Conservation (phyloP, 1,139 yeast genomes). For the Lodderomyces parapsilosis region DNA sequence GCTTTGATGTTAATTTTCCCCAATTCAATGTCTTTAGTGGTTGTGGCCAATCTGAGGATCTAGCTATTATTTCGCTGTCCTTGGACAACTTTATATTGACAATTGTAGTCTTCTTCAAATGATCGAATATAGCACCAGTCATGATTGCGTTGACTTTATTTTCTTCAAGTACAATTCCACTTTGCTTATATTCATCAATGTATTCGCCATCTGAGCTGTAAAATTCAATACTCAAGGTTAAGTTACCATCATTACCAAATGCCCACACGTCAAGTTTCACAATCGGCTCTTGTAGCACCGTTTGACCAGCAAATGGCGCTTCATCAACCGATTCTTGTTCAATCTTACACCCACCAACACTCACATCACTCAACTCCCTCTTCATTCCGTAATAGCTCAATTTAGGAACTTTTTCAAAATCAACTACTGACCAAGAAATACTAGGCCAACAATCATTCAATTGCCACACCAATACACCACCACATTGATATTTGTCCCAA, state of each 20-base stretch:
- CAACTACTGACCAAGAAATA: conserved; percentile 47
- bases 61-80: conserved; percentile 22
- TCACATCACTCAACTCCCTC: conserved; percentile 37
- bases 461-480: conserved; percentile 52
- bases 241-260: conserved; percentile 20
- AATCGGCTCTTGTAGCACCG: neutral
- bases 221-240: conserved; percentile 25
- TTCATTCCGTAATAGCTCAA: conserved; percentile 45
- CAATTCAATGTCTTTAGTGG: conserved; percentile 46
- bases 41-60: conserved; percentile 53
- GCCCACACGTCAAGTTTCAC: conserved; percentile 41
- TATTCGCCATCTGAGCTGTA: conserved; percentile 19
- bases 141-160: conserved; percentile 14
- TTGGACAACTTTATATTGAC: conserved; percentile 19
- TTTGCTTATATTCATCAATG: neutral
- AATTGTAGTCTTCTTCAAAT: conserved; percentile 22
- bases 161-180: conserved; percentile 25
- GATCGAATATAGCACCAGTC: conserved; percentile 15
- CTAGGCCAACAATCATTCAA: conserved; percentile 54
- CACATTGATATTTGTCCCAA: conserved; percentile 39
- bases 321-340: conserved; percentile 14
- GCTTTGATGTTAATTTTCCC: conserved; percentile 18
- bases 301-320: conserved; percentile 11
- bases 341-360: conserved; percentile 35
- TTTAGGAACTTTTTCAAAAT: conserved; percentile 39